Base-by-base conservation (phyloP, 352 stramenopile genomes). In the Thalassiosira delicatula region DNA sequence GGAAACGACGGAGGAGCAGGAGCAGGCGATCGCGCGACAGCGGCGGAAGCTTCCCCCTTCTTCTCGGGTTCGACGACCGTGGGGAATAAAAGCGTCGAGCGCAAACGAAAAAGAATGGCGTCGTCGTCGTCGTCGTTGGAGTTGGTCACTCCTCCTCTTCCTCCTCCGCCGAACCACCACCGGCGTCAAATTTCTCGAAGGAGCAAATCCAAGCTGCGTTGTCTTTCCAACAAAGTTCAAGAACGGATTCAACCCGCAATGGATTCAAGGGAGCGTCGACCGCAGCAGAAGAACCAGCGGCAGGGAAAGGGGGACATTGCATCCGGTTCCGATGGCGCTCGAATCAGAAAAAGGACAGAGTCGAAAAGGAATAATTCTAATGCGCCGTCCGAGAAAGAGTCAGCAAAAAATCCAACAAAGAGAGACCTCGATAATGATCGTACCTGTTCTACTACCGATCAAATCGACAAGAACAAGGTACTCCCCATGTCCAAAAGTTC, bases 191-290 rank as follows among this genome's bases (percentile, higher is more conserved):
- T 79, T 61, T 80, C 72, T 29, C 72, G 61, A 2, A 21, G 60
- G 30, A 72, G 72, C 35, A 72, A 80, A 69, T 61, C 61, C 29
- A 68, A 80, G 56, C 54, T 74, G 37, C 49, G 68, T 67, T 23
- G 42, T 8, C 60, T 74, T 32, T 35, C 23, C 25, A 73, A 56
- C 11, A 21, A 73, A 49, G 17, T 49, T 49, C 37, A 49, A 8
- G n/a, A n/a, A n/a, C n/a, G n/a, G n/a, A n/a, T n/a, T n/a, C n/a
- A n/a, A n/a, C n/a, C n/a, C n/a, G n/a, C n/a, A n/a, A n/a, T n/a
- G n/a, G n/a, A n/a, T n/a, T n/a, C n/a, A n/a, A n/a, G n/a, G n/a
- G n/a, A n/a, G n/a, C 37, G 8, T 49, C 37, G 37, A 49, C 17
- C 37, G 37, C 8, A 49, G 37, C 8, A 49, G 37, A 49, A 49